Evolutionary conservation across 768 basidiomycete genomes (phyloP).

Genomic region (Omphalotus guepiniiformis): DNA sequence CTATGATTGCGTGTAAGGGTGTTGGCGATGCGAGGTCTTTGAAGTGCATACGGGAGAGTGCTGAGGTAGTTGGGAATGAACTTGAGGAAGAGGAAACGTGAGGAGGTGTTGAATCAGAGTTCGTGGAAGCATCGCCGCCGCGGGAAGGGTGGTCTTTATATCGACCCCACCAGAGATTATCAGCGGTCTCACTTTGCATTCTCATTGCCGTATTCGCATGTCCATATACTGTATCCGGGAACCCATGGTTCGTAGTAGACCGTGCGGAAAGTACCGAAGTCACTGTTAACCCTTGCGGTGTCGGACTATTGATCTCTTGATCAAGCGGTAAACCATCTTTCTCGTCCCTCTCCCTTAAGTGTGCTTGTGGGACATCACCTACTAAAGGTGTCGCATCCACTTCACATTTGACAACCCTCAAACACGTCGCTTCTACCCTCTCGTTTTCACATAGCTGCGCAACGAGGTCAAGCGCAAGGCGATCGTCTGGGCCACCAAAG

Average conservation of each 20-base stretch:
- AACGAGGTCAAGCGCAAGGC: slow-evolving; percentile 80
- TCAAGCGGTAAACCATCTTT: slow-evolving; percentile 26
- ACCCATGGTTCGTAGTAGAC: slow-evolving; percentile 23
- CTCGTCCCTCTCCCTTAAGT: slow-evolving; percentile 29
- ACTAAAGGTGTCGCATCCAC: slow-evolving; percentile 11
- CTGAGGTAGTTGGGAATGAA: slow-evolving; percentile 18
- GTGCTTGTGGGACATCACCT: slow-evolving; percentile 22
- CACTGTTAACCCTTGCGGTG: slow-evolving; percentile 1
- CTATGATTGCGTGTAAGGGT: slow-evolving; percentile 57
- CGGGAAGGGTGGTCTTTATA: slow-evolving; percentile 37
- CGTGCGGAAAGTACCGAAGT: slow-evolving; percentile 4
- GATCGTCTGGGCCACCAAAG: slow-evolving; percentile 92
- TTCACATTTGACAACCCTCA: slow-evolving; percentile 56
- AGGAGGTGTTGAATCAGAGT: background rate
- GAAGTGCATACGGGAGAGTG: slow-evolving; percentile 62
- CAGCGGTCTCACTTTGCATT: slow-evolving; percentile 80
- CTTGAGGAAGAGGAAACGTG: slow-evolving; percentile 11
- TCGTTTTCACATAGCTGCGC: slow-evolving; percentile 76
- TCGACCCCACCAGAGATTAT: slow-evolving; percentile 68
- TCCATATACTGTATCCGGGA: slow-evolving; percentile 71
- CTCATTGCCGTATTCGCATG: slow-evolving; percentile 57
- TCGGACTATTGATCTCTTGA: background rate
- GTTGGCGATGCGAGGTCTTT: slow-evolving; percentile 46
- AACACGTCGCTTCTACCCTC: slow-evolving; percentile 66
- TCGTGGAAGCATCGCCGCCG: background rate